A percentile compares a stretch with the other conserved stretches of the same genome.
These are phyloP conservation scores for Gamsiella multidivaricata DNA, from an alignment of 192 early-diverging fungal genomes.

Conservation along the genomic window DNA sequence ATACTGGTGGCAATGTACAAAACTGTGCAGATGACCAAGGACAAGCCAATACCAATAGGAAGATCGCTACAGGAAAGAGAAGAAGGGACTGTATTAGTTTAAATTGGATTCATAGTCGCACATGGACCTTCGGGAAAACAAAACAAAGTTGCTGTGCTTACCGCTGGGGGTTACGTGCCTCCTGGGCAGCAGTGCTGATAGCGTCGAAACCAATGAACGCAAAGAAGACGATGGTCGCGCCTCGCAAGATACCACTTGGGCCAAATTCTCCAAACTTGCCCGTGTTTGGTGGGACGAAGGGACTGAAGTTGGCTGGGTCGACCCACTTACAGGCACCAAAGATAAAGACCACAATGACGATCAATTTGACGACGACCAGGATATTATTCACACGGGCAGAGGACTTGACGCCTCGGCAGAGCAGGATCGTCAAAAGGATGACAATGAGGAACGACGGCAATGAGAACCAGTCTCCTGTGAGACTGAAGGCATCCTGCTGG, in stretches of 20 bases:
- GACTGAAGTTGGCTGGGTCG: conserved; percentile 75
- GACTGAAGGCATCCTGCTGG: conserved; percentile 15
- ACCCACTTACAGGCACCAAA: conserved; percentile 78
- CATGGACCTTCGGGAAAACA: too few relatives aligned
- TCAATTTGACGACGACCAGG: conserved; percentile 78
- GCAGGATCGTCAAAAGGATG: conserved; percentile 70
- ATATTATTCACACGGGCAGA: conserved; percentile 78
- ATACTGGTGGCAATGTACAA: conserved; percentile 79
- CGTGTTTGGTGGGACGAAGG: conserved; percentile 77
- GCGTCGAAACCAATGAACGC: conserved; percentile 92
- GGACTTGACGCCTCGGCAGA: conserved; percentile 78
- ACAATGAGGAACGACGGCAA: conserved; percentile 80
- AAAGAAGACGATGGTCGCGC: conserved; percentile 81
- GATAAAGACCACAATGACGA: conserved; percentile 83
- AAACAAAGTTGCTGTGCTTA: neutral
- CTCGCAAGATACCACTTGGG: conserved; percentile 74
- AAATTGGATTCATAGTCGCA: too few relatives aligned
- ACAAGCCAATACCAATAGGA: conserved; percentile 86
- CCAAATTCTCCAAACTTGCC: conserved; percentile 73
- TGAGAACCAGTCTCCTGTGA: conserved; percentile 69
- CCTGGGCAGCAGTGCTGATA: conserved; percentile 86
- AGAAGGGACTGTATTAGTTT: neutral
- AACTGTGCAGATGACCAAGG: conserved; percentile 77
- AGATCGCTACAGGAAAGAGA: conserved; percentile 60
- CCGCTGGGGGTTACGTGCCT: conserved; percentile 79